Evolutionary conservation across 192 early-diverging fungal genomes (phyloP).

Genomic region (Blastocladiella britannica): DNA sequence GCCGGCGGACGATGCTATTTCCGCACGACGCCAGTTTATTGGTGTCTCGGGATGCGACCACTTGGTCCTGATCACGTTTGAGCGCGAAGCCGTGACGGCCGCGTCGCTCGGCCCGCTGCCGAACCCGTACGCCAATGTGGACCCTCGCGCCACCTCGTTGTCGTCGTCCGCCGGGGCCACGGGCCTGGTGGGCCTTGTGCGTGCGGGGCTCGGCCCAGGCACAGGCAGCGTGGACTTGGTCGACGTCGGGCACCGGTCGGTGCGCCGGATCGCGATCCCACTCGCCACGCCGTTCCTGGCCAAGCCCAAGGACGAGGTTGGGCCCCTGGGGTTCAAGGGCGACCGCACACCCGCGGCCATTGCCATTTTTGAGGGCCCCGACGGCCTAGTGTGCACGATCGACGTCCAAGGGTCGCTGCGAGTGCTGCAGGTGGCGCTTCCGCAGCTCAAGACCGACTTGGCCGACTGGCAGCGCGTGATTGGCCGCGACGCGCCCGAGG

Average conservation of each 20-base stretch:
- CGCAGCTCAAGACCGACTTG: not conserved
- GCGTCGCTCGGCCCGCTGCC: not conserved
- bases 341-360: not conserved
- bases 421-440: not conserved
- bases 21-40: no score
- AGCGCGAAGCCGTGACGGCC: not conserved
- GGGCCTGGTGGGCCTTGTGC: no score
- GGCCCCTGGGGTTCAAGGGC: not conserved
- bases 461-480: not conserved
- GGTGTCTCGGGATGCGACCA: not conserved
- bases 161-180: no score
- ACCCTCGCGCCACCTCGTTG: slow-evolving; percentile 5
- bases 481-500: not conserved
- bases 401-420: not conserved
- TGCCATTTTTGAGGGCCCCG: not conserved
- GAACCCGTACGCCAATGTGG: slow-evolving; percentile 16
- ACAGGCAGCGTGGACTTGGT: not conserved
- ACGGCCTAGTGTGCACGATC: not conserved
- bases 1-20: no score
- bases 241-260: not conserved
- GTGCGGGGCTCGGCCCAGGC: not conserved
- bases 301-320: not conserved
- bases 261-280: not conserved
- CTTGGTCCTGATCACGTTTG: not conserved
- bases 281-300: not conserved